These are phyloP conservation scores for Typha latifolia DNA, from an alignment of 176 grass and related monocot species.

Conservation along the genomic window DNA sequence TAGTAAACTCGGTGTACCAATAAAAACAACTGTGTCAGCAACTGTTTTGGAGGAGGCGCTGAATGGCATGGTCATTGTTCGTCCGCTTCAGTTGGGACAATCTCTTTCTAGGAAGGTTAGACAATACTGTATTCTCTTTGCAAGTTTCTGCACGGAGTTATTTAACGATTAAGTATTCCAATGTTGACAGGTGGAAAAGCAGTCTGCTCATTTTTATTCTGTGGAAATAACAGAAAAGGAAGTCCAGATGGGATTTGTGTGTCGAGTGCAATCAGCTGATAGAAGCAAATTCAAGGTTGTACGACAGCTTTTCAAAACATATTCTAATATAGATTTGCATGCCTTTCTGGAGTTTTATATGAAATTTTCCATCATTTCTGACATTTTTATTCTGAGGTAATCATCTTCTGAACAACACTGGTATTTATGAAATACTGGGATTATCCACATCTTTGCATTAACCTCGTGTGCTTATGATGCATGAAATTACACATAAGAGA, in stretches of 20 bases:
- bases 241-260: slow-evolving; percentile 74
- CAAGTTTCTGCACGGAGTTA: background rate
- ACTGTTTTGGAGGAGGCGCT: slow-evolving; percentile 94
- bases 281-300: slow-evolving; percentile 99
- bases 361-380: background rate
- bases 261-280: slow-evolving; percentile 67
- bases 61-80: slow-evolving; percentile 68
- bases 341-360: background rate
- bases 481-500: too few species aligned
- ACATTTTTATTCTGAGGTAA: too few species aligned
- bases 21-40: slow-evolving; percentile 96
- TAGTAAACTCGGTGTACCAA: slow-evolving; percentile 97
- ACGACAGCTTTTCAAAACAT: background rate
- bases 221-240: slow-evolving; percentile 80
- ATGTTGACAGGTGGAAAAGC: slow-evolving; percentile 84
- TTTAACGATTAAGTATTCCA: slow-evolving; percentile 3
- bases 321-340: slow-evolving; percentile 3
- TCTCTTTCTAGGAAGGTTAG: slow-evolving; percentile 67
- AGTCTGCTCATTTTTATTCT: slow-evolving; percentile 93
- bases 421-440: too few species aligned
- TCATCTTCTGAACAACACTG: too few species aligned
- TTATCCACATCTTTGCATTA: too few species aligned
- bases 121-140: background rate
- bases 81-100: slow-evolving; percentile 58
- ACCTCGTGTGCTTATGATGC: too few species aligned